A percentile compares a stretch with the other conserved stretches of the same genome.
Conservation (phyloP, 1,284 basidiomycete genomes). For the Omphalotus olearius region DNA sequence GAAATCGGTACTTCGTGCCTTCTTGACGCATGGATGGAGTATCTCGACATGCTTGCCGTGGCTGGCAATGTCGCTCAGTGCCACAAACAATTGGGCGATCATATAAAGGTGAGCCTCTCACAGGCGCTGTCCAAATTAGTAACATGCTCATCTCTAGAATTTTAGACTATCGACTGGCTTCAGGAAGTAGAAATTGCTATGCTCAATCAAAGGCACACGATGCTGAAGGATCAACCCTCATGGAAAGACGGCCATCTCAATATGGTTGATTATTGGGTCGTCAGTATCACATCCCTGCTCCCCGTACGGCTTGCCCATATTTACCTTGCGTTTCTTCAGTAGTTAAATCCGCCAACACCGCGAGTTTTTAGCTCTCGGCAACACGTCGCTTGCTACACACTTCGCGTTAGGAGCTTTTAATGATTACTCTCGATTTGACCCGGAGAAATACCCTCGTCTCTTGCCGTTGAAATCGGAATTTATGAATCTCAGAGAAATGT, state of each 20-base stretch:
- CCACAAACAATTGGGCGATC: neutral
- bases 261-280: neutral
- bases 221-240: neutral
- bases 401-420: neutral
- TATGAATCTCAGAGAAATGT: neutral
- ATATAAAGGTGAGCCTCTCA: neutral
- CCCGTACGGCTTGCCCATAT: neutral
- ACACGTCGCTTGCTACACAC: neutral
- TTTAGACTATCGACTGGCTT: conserved; percentile 1
- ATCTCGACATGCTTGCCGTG: neutral
- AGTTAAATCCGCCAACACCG: neutral
- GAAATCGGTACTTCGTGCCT: neutral
- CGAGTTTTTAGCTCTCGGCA: neutral
- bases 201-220: neutral
- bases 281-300: neutral
- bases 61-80: conserved; percentile 1
- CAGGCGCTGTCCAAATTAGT: too few species aligned
- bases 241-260: neutral
- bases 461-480: neutral
- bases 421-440: neutral
- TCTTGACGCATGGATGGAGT: neutral
- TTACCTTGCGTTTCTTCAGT: neutral
- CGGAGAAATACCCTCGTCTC: neutral
- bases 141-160: neutral
- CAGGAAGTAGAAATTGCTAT: neutral